Base-by-base conservation (phyloP, 228 moss, liverwort and hornwort genomes). In the Sphagnum fallax region DNA sequence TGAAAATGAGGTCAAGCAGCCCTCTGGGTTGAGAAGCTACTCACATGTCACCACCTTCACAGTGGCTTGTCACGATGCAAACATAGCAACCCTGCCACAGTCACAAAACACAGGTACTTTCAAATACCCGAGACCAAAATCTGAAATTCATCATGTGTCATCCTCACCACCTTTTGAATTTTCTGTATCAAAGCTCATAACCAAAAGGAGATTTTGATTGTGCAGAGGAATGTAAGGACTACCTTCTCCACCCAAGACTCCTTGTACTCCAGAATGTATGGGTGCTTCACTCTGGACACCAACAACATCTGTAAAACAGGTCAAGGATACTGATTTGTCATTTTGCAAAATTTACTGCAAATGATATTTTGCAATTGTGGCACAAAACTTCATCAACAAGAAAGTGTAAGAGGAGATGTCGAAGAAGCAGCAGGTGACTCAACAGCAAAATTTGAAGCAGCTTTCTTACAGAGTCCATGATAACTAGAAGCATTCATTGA, bases 191-290 rank as follows among this genome's bases (percentile, higher is more conserved):
- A 13, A 32, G 14, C 10, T n/a, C 48, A 9, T 16, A 32, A 32
- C 58, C 15, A 12, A 50, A 60, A 8, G 60, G 5, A 12, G 59
- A 6, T 32, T 13, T 5, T 4, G 61, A 32, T 48, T n/a, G 8
- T 48, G 48, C 14, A 70, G 4, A 48, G 49, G 47, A 48, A 9
- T 67, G 15, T n/a, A 9, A 48, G 50, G 6, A 65, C 75, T 74
- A 98, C 98, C 90, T 98, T 98, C 77, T 98, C 98, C 18, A 98
- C 98, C 98, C 98, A 98, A 5, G 98, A 93, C 74, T 98, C 94
- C 73, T 98, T 98, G 87, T 98, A 94, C 74, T 98, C 98, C 69
- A 98, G 94, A 73, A 98, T 94, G 62, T 86, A 98, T 50, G 98
- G 98, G 69, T 98, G 98, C 65, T 98, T 93, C 69, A 98, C 98